phyloP scores from a whole-genome alignment of 2,329 filamentous ascomycete genomes.

The Bipolaris zeicola region DNA sequence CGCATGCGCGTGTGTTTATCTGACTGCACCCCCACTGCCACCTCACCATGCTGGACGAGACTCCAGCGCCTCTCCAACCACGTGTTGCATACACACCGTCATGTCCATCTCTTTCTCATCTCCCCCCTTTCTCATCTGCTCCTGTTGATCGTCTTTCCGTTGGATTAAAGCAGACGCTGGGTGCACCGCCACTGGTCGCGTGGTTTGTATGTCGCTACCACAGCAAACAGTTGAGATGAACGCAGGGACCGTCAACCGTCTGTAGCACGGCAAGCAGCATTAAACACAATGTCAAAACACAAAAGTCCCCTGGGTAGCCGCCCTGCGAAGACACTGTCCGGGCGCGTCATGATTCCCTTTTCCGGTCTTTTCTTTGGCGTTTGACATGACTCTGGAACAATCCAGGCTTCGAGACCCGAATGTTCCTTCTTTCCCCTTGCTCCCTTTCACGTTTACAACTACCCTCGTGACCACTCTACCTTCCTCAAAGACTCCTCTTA shows the following conservation, averaged over 20 bases:
- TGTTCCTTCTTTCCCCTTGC: neutral
- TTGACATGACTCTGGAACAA: neutral
- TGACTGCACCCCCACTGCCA: neutral
- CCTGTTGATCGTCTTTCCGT: neutral
- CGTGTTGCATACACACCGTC: neutral
- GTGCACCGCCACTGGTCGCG: neutral
- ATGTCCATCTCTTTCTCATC: neutral
- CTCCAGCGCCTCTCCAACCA: neutral
- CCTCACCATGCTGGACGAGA: neutral
- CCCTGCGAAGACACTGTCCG: neutral
- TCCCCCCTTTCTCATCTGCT: neutral
- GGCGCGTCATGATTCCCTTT: neutral
- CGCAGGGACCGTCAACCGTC: neutral
- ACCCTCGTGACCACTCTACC: neutral
- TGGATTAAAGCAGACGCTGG: neutral
- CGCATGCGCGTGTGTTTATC: neutral
- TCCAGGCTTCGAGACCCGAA: neutral
- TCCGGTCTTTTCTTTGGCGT: neutral
- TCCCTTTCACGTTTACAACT: neutral
- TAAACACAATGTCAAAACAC: neutral
- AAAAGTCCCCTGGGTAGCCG: neutral
- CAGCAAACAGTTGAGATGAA: slow-evolving; percentile 1
- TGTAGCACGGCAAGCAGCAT: neutral
- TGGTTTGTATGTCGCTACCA: neutral
- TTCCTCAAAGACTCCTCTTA: neutral